A percentile compares a stretch with the other conserved stretches of the same genome.
Conservation (phyloP, 768 basidiomycete genomes). For the Lactifluus pinguis region DNA sequence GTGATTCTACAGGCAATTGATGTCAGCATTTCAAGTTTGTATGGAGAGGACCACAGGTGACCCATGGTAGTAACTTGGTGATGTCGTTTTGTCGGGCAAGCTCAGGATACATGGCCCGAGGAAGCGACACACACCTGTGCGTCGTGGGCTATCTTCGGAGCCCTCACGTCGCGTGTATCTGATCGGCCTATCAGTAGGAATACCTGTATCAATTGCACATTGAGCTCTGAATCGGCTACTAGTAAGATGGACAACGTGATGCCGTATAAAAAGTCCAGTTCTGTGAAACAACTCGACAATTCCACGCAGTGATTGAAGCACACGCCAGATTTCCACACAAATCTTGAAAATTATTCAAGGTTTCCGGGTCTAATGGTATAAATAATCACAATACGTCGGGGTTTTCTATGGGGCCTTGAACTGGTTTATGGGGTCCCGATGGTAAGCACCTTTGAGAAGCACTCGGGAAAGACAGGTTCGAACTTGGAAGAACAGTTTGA, state of each 20-base stretch:
- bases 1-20: conserved; percentile 33
- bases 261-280: too few species aligned
- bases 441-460: conserved; percentile 42
- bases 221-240: too few species aligned
- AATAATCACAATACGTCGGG: conserved; percentile 42
- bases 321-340: conserved; percentile 33
- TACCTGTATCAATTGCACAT: conserved; percentile 21
- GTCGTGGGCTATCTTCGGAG: conserved; percentile 56
- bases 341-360: conserved; percentile 36
- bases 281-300: conserved; percentile 36
- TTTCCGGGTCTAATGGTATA: conserved; percentile 48
- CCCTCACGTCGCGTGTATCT: conserved; percentile 49
- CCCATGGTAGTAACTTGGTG: conserved; percentile 48
- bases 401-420: conserved; percentile 6
- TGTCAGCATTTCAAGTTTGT: neutral
- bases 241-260: conserved; percentile 28
- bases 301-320: conserved; percentile 42
- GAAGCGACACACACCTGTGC: conserved; percentile 24
- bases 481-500: conserved; percentile 27
- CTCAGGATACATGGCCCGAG: neutral
- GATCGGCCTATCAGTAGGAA: conserved; percentile 36
- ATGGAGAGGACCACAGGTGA: conserved; percentile 30
- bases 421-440: conserved; percentile 30
- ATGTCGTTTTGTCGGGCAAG: conserved; percentile 32
- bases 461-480: conserved; percentile 42